Evolutionary conservation across 768 basidiomycete species (phyloP).

Genomic region (Termitomyces sp.): DNA sequence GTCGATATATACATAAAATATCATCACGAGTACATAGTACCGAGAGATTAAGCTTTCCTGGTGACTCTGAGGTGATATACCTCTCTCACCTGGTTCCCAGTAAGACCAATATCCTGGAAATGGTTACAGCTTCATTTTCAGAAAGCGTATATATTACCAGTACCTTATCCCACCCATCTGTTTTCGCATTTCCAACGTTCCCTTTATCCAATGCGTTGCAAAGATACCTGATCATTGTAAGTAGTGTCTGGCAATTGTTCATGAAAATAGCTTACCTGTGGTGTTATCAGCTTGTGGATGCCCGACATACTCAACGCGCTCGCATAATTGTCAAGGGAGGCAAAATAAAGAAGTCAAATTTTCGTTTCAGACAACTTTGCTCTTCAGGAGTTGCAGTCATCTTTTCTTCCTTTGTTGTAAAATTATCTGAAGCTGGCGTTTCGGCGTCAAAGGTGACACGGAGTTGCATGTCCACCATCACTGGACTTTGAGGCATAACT

Average conservation of each 20-base stretch:
- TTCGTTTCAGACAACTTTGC: slow-evolving; percentile 30
- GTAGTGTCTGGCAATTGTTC: not conserved
- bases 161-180: slow-evolving; percentile 48
- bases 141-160: not conserved
- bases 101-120: slow-evolving; percentile 38
- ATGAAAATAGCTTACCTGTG: slow-evolving; percentile 3
- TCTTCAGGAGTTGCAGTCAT: slow-evolving; percentile 16
- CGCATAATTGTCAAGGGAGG: slow-evolving; percentile 45
- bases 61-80: not conserved
- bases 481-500: not conserved
- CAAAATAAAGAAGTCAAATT: slow-evolving; percentile 39
- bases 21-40: slow-evolving; percentile 49
- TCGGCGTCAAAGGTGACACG: slow-evolving; percentile 16
- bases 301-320: not conserved
- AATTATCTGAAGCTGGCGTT: slow-evolving; percentile 16
- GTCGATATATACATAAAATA: slow-evolving; percentile 35
- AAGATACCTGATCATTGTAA: slow-evolving; percentile 34
- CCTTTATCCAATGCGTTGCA: slow-evolving; percentile 50
- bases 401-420: slow-evolving; percentile 9
- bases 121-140: not conserved
- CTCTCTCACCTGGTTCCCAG: slow-evolving; percentile 39
- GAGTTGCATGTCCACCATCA: slow-evolving; percentile 2
- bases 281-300: not conserved
- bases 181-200: slow-evolving; percentile 51
- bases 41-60: slow-evolving; percentile 11